phyloP scores from a whole-genome alignment of 352 stramenopile genomes.

The Thalassiosira livingstoniorum region DNA sequence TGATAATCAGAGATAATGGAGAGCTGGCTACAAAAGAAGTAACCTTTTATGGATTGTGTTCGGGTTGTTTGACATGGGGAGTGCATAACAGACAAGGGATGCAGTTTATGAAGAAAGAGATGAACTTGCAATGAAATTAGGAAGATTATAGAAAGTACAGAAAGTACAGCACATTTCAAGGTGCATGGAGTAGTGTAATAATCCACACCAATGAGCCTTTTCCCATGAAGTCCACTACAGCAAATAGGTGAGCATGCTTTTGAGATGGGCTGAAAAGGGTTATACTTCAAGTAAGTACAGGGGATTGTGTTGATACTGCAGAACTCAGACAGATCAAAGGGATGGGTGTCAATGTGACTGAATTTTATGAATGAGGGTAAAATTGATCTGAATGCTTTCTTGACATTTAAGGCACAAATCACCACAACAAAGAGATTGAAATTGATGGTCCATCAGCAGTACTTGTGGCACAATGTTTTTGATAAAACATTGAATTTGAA shows the following conservation, averaged over 20 bases:
- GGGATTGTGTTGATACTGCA: constrained; percentile 1
- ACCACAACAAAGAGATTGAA: too few species aligned
- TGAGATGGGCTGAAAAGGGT: constrained; percentile 9
- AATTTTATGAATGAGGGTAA: constrained; percentile 3
- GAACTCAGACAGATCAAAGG: constrained; percentile 9
- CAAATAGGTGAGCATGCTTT: constrained; percentile 24
- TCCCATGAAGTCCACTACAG: constrained; percentile 20
- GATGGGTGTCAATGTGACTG: constrained; percentile 26
- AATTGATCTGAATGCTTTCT: constrained; percentile 31
- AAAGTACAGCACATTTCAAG: background rate
- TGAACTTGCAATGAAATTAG: constrained; percentile 24
- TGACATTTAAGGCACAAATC: too few species aligned
- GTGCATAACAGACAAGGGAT: background rate
- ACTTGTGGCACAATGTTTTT: too few species aligned
- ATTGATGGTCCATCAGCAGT: too few species aligned
- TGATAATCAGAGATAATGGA: constrained; percentile 20
- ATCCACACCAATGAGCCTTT: constrained; percentile 6
- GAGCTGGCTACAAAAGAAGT: constrained; percentile 33
- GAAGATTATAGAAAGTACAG: constrained; percentile 6
- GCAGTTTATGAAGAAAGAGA: background rate
- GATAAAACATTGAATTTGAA: too few species aligned
- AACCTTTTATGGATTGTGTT: constrained; percentile 48
- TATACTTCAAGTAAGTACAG: background rate
- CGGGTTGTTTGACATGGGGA: background rate
- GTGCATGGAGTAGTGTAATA: constrained; percentile 12